Evolutionary conservation across 148 eudicot genomes (phyloP), one percentile per base, ranked within the genome.

Genomic region (Arctostaphylos glauca): DNA sequence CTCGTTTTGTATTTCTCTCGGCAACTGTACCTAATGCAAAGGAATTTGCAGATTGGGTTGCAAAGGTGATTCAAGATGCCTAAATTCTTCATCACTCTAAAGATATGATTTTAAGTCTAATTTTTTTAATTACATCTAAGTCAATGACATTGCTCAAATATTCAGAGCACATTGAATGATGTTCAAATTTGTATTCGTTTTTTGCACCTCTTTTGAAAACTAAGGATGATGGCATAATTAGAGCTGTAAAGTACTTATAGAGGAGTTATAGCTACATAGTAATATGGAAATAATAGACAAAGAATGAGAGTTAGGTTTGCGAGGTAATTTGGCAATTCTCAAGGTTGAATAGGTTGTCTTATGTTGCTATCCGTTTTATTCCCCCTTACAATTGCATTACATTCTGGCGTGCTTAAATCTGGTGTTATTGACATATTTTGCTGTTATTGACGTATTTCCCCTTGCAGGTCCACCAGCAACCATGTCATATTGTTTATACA

Each of bases 1-100:
- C 98, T 70, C 90, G 97, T 41, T 96, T 96, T 88, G 99, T 94
- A 18, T 96, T 96, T 83, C 94, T 96, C 50, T 96, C 99, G 5
- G 99, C 99, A 68, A 96, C 99, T 5, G 99, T 96, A 76, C 99
- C 99, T 83, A 96, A 96, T 87, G 99, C 99, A 1, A 96, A 96
- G 90, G 99, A 96, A 88, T 96, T 96, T 90, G 98, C 98, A 2
- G 98, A 94, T 86, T 96, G 99, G 99, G 97, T 93, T 86, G 97
- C 99, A 31, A 96, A 96, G 98, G 99, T 96, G 85, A 84, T 81
- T 81, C 48, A 4, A 44, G 54, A 52, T 74, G 55, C 52, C 48
- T 77, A 53, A 50, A 19, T 55, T 77, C n/a, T 68, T 31, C n/a
- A 58, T 5, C n/a, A 44, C 77, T 2, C 4, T 6, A 53, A 10